Conservation (phyloP, 192 early-diverging fungal species). For the Pilobolus umbonatus region DNA sequence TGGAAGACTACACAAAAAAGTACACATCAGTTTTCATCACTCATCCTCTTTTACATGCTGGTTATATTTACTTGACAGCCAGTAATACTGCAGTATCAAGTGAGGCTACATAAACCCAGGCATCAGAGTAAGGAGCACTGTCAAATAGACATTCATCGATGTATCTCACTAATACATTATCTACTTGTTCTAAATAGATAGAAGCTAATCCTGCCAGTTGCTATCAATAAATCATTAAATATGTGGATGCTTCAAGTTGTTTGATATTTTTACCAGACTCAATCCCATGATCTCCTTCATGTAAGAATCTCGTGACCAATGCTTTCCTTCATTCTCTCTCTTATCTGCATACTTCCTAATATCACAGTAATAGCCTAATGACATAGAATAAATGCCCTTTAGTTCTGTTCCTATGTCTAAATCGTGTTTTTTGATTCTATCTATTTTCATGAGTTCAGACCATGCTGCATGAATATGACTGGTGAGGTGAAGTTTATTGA, state of each 20-base stretch:
- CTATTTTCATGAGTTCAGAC: conserved; percentile 2
- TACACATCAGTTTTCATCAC: neutral
- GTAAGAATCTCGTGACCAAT: conserved; percentile 36
- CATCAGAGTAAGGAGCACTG: conserved; percentile 30
- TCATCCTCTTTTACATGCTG: no score
- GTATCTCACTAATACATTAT: conserved; percentile 42
- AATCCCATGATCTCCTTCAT: conserved; percentile 52
- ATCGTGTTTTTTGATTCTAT: no score
- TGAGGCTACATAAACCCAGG: conserved; percentile 35
- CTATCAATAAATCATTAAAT: conserved; percentile 12
- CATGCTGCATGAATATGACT: neutral
- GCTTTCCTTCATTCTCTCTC: conserved; percentile 37
- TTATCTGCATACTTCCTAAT: conserved; percentile 39
- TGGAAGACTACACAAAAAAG: conserved; percentile 17
- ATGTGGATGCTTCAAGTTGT: neutral
- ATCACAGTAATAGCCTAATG: conserved; percentile 50
- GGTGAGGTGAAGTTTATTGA: neutral
- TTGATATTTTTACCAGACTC: conserved; percentile 37
- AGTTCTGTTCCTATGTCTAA: conserved; percentile 29
- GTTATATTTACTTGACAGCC: conserved; percentile 35
- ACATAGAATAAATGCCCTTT: conserved; percentile 44
- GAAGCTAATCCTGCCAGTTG: conserved; percentile 45
- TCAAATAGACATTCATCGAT: conserved; percentile 40
- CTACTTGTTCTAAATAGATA: conserved; percentile 43
- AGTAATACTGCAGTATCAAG: conserved; percentile 36